A percentile compares a stretch with the other conserved stretches of the same genome.
Evolutionary conservation across 805 yeast genomes (phyloP).

Genomic region (Metschnikowia lunata): DNA sequence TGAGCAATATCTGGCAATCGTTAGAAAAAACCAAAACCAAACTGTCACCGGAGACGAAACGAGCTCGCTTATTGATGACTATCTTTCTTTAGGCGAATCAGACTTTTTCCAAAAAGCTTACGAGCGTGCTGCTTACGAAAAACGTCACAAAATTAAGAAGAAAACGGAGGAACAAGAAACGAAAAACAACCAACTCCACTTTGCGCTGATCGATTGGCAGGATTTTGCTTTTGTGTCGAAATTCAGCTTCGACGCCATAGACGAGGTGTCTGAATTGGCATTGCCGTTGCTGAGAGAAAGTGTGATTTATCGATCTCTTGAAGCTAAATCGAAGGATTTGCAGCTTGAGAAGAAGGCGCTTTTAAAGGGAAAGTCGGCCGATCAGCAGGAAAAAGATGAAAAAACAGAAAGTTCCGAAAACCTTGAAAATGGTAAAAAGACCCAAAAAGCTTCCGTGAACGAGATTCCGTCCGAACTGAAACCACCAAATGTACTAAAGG

Average conservation of each 20-base stretch:
- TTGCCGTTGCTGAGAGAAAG: slow-evolving; percentile 55
- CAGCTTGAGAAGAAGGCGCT: slow-evolving; percentile 14
- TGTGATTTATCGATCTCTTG: slow-evolving; percentile 57
- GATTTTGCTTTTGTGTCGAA: slow-evolving; percentile 71
- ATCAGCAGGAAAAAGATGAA: background rate
- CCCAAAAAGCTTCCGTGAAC: background rate
- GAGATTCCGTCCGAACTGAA: background rate
- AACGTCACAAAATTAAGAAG: slow-evolving; percentile 34
- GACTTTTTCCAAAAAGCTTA: slow-evolving; percentile 45
- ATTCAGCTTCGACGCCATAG: slow-evolving; percentile 59
- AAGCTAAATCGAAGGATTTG: slow-evolving; percentile 41
- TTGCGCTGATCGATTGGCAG: slow-evolving; percentile 83
- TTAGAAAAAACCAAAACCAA: slow-evolving; percentile 14
- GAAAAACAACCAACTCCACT: slow-evolving; percentile 37
- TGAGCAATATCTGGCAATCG: slow-evolving; percentile 46
- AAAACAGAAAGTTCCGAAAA: background rate
- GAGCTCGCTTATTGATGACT: slow-evolving; percentile 4
- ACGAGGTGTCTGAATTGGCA: slow-evolving; percentile 52
- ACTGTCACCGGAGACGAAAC: background rate
- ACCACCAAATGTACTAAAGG: slow-evolving; percentile 28
- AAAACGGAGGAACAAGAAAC: slow-evolving; percentile 31
- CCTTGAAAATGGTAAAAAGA: background rate
- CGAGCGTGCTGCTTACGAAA: slow-evolving; percentile 52
- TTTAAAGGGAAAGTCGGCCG: background rate
- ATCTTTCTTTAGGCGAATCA: slow-evolving; percentile 18